phyloP scores from a whole-genome alignment of 805 yeast genomes.

The Metschnikowia dekortorum region DNA sequence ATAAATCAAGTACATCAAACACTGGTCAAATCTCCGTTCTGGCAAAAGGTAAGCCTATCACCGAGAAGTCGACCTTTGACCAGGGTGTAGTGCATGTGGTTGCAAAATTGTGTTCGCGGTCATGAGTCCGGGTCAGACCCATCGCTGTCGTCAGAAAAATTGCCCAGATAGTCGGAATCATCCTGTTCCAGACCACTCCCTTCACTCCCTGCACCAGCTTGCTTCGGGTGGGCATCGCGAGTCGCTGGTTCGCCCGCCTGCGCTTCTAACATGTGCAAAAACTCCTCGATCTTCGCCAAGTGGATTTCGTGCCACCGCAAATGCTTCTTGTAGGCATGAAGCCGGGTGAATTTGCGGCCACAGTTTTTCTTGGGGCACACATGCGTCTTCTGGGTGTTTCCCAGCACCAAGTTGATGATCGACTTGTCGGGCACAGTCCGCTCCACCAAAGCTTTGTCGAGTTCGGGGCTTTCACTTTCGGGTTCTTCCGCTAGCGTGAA shows the following conservation, averaged over 20 bases:
- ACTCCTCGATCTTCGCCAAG: conserved; percentile 24
- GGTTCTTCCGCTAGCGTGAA: neutral
- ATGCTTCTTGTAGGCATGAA: conserved; percentile 13
- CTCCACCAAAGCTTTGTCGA: conserved; percentile 2
- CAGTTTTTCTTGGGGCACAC: conserved; percentile 12
- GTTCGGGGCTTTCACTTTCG: neutral
- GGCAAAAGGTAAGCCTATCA: too few relatives aligned
- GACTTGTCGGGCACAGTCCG: conserved; percentile 6
- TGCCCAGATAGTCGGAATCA: neutral
- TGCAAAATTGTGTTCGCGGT: neutral
- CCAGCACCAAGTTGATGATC: conserved; percentile 9
- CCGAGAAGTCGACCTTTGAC: too few relatives aligned
- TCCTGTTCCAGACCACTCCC: neutral
- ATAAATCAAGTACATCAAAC: too few relatives aligned
- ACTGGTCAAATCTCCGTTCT: too few relatives aligned
- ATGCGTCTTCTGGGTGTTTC: conserved; percentile 4
- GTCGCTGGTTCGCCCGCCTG: neutral
- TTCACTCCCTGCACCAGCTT: neutral
- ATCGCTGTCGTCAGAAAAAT: conserved; percentile 8
- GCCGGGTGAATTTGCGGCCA: conserved; percentile 8
- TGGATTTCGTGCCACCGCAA: conserved; percentile 21
- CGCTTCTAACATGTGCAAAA: neutral
- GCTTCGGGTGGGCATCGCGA: neutral
- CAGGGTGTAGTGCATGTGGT: too few relatives aligned
- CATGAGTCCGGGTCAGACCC: neutral